Base-by-base conservation (phyloP, 2,329 filamentous ascomycete species). In the Alternaria sp. region DNA sequence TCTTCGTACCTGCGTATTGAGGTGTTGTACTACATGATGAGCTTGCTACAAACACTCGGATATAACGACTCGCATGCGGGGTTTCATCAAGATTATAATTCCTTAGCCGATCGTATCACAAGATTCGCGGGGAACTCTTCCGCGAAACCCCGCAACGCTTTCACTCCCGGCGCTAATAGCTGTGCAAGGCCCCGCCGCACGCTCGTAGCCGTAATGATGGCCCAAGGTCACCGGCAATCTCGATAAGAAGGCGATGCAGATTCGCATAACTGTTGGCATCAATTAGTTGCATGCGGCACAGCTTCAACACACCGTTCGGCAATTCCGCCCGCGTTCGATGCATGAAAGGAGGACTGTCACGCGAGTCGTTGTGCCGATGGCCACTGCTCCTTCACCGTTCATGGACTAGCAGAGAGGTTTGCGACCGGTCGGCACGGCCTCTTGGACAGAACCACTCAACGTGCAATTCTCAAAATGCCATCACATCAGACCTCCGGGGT, bases 101-200 rank as follows among this genome's bases (percentile, higher is more conserved):
- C 47, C 23, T 8, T 32, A 50, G 19, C 47, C 52, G 49, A 51
- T 17, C 49, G 44, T 55, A 43, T 44, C 54, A 59, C 57, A 40
- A 58, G 54, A 64, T 64, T 40, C 60, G 66, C 61, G 67, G 67
- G 68, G 66, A 64, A 65, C 49, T 55, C 47, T 62, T 60, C 56
- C 46, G 59, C 43, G 19, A 23, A 50, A 72, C 72, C 73, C 73
- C 73, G 47, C 69, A 71, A 73, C 45, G 45, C 50, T 57, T 52
- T 46, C 58, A 51, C 62, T 55, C 30, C 62, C 59, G 53, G 53
- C 62, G 64, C 66, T 66, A 71, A 62, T 28, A 50, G 62, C 46
- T 19, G 57, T 57, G 50, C 59, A 64, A 61, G 58, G 59, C 53
- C 46, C n/a, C 51, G 52, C 58, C 32, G 45, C 50, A 36, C 57